Percentiles rank a stretch among this genome's conserved stretches.
Conservation (phyloP, 148 eudicot species). For the Camellia japonica region DNA sequence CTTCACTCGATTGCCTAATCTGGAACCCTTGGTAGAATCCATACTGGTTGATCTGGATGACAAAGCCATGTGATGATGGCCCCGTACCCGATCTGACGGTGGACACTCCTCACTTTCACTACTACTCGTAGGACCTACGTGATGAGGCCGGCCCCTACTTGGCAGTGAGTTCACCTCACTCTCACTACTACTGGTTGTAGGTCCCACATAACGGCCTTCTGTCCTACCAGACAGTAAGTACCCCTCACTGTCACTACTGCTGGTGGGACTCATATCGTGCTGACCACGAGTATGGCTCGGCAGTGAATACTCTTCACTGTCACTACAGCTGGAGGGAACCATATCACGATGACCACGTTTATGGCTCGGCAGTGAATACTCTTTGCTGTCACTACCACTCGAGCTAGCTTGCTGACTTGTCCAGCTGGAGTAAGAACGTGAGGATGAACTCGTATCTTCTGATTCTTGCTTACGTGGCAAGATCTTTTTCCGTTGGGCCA, state of each 20-base stretch:
- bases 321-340: constrained; percentile 12
- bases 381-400: constrained; percentile 5
- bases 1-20: constrained; percentile 6
- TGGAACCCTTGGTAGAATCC: constrained; percentile 16
- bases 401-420: constrained; percentile 25
- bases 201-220: background rate
- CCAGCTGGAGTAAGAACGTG: constrained; percentile 36
- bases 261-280: background rate
- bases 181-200: constrained; percentile 1
- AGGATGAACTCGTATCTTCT: constrained; percentile 32
- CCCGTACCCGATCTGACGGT: background rate
- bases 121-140: background rate
- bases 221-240: background rate
- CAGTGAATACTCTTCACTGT: constrained; percentile 21
- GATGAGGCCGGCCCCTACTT: background rate
- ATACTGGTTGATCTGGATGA: constrained; percentile 13
- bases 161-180: constrained; percentile 8
- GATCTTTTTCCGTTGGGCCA: constrained; percentile 5
- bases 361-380: constrained; percentile 12
- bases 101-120: constrained; percentile 14
- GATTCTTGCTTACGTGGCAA: constrained; percentile 16
- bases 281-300: background rate
- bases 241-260: constrained; percentile 16
- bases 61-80: background rate
- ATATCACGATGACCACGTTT: background rate